Percentiles rank a stretch among this genome's conserved stretches.
Evolutionary conservation across 345 rosid genomes (phyloP).

Genomic region (Eucalyptus curtisii): DNA sequence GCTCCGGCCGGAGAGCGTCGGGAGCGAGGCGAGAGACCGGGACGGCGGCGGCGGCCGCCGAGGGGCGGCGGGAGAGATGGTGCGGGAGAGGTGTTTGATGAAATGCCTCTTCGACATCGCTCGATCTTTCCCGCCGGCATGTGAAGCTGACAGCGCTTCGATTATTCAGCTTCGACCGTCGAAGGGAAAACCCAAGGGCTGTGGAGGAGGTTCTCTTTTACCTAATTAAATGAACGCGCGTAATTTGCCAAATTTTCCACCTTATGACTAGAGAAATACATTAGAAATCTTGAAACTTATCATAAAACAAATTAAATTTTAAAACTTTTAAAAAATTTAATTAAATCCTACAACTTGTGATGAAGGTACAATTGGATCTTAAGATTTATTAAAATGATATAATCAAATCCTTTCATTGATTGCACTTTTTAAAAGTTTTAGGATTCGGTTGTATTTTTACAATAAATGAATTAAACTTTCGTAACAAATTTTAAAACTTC

Average conservation of each 20-base stretch:
- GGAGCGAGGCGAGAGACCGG: constrained; percentile 20
- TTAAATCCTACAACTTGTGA: accelerated
- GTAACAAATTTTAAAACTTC: accelerated
- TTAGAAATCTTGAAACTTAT: no score
- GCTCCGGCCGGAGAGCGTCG: not conserved
- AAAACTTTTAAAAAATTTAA: no score
- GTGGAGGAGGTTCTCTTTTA: not conserved
- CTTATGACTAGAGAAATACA: not conserved
- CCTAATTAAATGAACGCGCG: no score
- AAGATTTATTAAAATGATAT: no score
- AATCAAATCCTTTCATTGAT: no score
- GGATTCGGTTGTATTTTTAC: accelerated
- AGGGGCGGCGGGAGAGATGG: not conserved
- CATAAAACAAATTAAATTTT: no score
- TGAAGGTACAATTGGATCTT: accelerated
- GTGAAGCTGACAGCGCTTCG: not conserved
- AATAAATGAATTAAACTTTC: accelerated
- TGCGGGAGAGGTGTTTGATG: constrained; percentile 38
- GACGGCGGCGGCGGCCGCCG: not conserved
- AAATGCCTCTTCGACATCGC: constrained; percentile 34
- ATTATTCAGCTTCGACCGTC: not conserved
- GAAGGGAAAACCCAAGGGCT: not conserved
- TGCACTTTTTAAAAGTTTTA: no score
- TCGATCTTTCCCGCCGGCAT: not conserved
- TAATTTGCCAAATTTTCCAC: not conserved